Conservation (phyloP, 495 filamentous ascomycete genomes). For the Penicillium simplicissimum region DNA sequence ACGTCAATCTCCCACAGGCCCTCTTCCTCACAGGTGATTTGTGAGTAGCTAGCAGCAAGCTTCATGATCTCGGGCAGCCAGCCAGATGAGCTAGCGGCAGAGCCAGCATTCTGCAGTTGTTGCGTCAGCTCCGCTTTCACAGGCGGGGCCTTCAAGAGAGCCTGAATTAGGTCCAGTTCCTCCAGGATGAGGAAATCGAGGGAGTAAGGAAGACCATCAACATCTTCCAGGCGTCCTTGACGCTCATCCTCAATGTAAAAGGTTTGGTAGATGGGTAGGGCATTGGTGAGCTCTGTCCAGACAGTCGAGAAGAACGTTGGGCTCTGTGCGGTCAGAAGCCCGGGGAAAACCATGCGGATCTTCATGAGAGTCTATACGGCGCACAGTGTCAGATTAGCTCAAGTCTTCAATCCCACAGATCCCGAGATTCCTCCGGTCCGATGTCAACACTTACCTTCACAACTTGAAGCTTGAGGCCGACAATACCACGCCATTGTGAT, state of each 20-base stretch:
- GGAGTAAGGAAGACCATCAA: conserved; percentile 88
- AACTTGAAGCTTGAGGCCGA: conserved; percentile 84
- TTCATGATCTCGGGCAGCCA: conserved; percentile 86
- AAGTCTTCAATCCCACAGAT: background rate
- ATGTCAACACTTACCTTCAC: conserved; percentile 60
- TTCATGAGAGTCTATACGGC: conserved; percentile 75
- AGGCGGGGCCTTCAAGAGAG: conserved; percentile 76
- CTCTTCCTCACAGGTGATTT: conserved; percentile 90
- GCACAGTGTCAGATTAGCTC: conserved; percentile 4
- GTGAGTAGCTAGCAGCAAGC: conserved; percentile 79
- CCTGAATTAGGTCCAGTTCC: conserved; percentile 89
- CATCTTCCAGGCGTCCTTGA: conserved; percentile 85
- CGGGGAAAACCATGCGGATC: conserved; percentile 79
- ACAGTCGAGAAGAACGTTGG: conserved; percentile 76
- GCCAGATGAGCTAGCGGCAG: conserved; percentile 52
- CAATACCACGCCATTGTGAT: conserved; percentile 69
- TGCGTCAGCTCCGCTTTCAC: conserved; percentile 82
- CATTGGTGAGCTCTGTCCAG: conserved; percentile 78
- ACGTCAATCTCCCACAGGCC: conserved; percentile 95
- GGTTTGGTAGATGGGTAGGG: conserved; percentile 69
- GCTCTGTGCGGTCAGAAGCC: conserved; percentile 76
- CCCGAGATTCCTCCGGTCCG: background rate
- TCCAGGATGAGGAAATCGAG: conserved; percentile 93
- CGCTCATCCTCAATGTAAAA: conserved; percentile 83
- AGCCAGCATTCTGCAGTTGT: conserved; percentile 62